These are phyloP conservation scores for Hemileccinum rubropunctum DNA, from an alignment of 768 basidiomycete species.

Conservation along the genomic window DNA sequence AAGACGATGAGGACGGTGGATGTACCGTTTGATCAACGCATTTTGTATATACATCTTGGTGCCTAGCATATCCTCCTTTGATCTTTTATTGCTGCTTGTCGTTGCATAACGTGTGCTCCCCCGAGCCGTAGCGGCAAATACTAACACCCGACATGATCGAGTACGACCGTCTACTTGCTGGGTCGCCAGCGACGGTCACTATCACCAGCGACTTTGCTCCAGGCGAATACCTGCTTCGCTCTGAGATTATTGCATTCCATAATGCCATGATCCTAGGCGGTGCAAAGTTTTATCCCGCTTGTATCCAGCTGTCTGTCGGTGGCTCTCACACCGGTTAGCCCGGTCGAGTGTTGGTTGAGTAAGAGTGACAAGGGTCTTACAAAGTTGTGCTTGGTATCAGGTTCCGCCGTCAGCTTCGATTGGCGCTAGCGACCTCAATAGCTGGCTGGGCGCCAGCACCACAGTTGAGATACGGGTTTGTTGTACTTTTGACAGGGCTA, in stretches of 20 bases:
- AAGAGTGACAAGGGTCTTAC: conserved; percentile 30
- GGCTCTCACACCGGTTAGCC: no score
- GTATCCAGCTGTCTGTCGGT: no score
- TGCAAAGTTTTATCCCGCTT: conserved; percentile 39
- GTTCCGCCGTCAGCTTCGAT: conserved; percentile 40
- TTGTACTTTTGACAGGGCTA: conserved; percentile 52
- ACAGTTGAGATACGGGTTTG: conserved; percentile 55
- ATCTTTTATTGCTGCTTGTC: no score
- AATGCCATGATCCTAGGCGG: conserved; percentile 50
- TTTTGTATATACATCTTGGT: no score
- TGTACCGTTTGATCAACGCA: no score
- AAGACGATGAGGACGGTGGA: no score
- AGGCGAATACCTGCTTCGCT: conserved; percentile 72
- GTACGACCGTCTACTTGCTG: no score
- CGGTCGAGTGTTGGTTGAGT: no score
- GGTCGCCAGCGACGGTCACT: conserved; percentile 36
- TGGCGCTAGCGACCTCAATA: conserved; percentile 47
- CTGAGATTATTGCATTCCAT: conserved; percentile 76
- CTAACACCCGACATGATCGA: no score
- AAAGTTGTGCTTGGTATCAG: conserved; percentile 51
- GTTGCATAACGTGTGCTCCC: no score
- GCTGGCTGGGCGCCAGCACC: conserved; percentile 51
- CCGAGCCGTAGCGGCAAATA: no score
- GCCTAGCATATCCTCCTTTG: no score
- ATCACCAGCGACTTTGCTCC: conserved; percentile 52